Percentiles rank a stretch among this genome's conserved stretches.
Conservation (phyloP, 2,329 filamentous ascomycete species). For the Neonectria faginata region DNA sequence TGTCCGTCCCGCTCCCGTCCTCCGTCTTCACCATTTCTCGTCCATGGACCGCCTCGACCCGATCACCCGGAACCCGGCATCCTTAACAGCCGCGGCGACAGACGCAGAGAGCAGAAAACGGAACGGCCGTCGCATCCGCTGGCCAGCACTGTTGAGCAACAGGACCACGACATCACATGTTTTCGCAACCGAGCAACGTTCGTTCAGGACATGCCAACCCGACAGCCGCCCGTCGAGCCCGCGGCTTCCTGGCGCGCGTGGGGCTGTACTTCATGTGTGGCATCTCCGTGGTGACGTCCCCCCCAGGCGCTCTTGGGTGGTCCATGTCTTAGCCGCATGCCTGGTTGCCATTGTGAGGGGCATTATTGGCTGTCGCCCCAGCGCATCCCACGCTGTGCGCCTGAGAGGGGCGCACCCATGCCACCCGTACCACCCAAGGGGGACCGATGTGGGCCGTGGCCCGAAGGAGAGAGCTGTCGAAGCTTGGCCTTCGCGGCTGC, state of each 20-base stretch:
- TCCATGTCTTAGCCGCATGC: conserved; percentile 44
- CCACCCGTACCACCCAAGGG: conserved; percentile 33
- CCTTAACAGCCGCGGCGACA: not conserved
- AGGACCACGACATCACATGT: conserved; percentile 25
- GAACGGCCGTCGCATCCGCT: conserved; percentile 8
- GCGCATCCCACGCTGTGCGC: conserved; percentile 38
- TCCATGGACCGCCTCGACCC: conserved; percentile 11
- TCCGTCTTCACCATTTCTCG: not conserved
- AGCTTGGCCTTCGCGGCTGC: conserved; percentile 36
- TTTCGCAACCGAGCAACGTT: conserved; percentile 17
- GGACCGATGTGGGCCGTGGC: conserved; percentile 35
- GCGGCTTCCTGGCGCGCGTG: conserved; percentile 32
- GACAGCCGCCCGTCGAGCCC: conserved; percentile 29
- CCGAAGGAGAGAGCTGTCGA: conserved; percentile 36
- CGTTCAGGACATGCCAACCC: conserved; percentile 22
- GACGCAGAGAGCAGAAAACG: not conserved
- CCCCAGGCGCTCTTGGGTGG: conserved; percentile 32
- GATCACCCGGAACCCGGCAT: conserved; percentile 10
- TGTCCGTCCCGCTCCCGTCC: conserved; percentile 1
- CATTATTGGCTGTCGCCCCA: conserved; percentile 39
- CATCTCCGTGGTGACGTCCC: conserved; percentile 43
- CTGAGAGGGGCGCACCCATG: conserved; percentile 21
- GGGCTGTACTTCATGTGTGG: conserved; percentile 36
- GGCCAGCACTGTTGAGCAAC: conserved; percentile 12
- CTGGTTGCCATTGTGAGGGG: conserved; percentile 40